Evolutionary conservation across 768 basidiomycete genomes (phyloP).

Genomic region (Boletus speciosus): DNA sequence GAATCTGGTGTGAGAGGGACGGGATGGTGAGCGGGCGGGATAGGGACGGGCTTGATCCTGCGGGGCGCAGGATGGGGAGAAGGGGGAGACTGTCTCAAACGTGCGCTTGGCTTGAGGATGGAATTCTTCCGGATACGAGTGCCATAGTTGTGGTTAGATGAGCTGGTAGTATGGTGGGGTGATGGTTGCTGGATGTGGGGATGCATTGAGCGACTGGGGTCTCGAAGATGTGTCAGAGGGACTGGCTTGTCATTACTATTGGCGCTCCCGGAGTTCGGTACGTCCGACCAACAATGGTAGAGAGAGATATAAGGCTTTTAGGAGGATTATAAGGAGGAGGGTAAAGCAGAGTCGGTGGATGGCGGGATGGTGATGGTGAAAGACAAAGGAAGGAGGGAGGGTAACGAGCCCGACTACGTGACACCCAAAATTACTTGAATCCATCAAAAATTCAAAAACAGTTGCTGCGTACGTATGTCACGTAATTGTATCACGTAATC

Average conservation of each 20-base stretch:
- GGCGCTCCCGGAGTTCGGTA: slow-evolving; percentile 3
- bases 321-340: slow-evolving; percentile 14
- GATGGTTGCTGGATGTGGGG: slow-evolving; percentile 10
- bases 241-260: slow-evolving; percentile 20
- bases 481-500: slow-evolving; percentile 29
- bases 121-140: slow-evolving; percentile 54
- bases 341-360: slow-evolving; percentile 10
- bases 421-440: slow-evolving; percentile 29
- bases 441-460: slow-evolving; percentile 35
- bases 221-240: slow-evolving; percentile 15
- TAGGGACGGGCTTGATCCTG: slow-evolving; percentile 32
- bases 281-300: slow-evolving; percentile 32
- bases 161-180: slow-evolving; percentile 1
- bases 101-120: slow-evolving; percentile 48
- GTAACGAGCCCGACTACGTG: slow-evolving; percentile 25
- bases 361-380: slow-evolving; percentile 28
- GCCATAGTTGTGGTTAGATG: slow-evolving; percentile 42
- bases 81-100: slow-evolving; percentile 45
- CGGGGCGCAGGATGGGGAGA: slow-evolving; percentile 32
- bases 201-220: slow-evolving; percentile 15
- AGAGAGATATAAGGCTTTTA: slow-evolving; percentile 8
- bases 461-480: slow-evolving; percentile 29
- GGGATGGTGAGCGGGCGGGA: slow-evolving; percentile 21
- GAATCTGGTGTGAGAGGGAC: slow-evolving; percentile 15
- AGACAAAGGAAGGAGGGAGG: slow-evolving; percentile 24